A percentile compares a stretch with the other conserved stretches of the same genome.
phyloP scores from a whole-genome alignment of 441 rosid genomes.

The Raphanus hybrid region DNA sequence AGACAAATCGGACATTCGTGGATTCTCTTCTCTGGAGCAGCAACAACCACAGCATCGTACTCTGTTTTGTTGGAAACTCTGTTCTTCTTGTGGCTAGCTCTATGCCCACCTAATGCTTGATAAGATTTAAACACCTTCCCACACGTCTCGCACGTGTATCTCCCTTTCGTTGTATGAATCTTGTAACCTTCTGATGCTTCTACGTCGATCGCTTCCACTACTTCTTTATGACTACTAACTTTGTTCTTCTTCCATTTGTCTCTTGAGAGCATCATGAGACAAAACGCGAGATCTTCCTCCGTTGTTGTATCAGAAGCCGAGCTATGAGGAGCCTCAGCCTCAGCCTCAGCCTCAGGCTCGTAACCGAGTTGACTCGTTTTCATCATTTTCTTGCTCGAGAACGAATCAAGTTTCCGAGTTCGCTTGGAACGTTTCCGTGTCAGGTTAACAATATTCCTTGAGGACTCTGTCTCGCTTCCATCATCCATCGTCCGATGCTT shows the following conservation, averaged over 20 bases:
- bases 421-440: conserved; percentile 73
- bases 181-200: conserved; percentile 40
- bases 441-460: conserved; percentile 56
- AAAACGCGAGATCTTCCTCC: conserved; percentile 77
- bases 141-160: conserved; percentile 72
- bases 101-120: conserved; percentile 78
- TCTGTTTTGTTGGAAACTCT: conserved; percentile 43
- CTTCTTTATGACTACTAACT: conserved; percentile 14
- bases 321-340: conserved; percentile 53
- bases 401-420: conserved; percentile 48
- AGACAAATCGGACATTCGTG: conserved; percentile 87
- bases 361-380: conserved; percentile 46
- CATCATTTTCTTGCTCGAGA: background rate
- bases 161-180: conserved; percentile 34
- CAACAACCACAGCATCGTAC: conserved; percentile 7
- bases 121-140: conserved; percentile 65
- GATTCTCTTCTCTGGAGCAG: conserved; percentile 50
- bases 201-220: conserved; percentile 33
- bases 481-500: background rate
- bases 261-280: conserved; percentile 73
- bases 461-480: conserved; percentile 74
- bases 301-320: conserved; percentile 66
- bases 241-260: conserved; percentile 58
- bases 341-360: conserved; percentile 41
- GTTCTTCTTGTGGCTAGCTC: conserved; percentile 75